Base-by-base conservation (phyloP, 1,139 yeast species). In the Candida glucosophila region DNA sequence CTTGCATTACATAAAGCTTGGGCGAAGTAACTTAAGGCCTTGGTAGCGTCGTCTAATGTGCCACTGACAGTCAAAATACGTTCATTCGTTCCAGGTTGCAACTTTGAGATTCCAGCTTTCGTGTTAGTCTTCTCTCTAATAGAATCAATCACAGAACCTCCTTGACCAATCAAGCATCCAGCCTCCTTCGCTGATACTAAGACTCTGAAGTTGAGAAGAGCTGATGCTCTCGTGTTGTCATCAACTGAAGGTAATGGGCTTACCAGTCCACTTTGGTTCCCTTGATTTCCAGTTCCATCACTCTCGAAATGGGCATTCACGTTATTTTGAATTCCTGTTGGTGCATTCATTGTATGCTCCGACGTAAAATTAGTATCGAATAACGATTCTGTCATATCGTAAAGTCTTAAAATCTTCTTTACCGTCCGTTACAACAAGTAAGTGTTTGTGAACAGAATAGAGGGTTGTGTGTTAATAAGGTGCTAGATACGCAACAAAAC, bases 141-240 rank as follows among this genome's bases (percentile, higher is more conserved):
- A 18, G 73, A 70, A 31, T 88, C 82, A 34, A 86, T 86, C 28
- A 80, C 82, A 32, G 70, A 66, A 22, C 96, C 96, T 39, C 75
- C 79, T 43, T 81, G 82, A 24, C 96, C 96, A 43, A 86, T 86
- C 35, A 86, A 74, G 35, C 88, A 81, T 12, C 95, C 95, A 9
- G 95, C 88, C 52, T 86, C 96, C 47, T 80, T 81, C 30, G 92
- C 74, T 8, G 92, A 74, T 13, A 86, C 83, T 22, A 86, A 62
- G 2, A 86, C 72, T 39, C 95, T 66, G 46, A 62, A 68, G 31
- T 73, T 73, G 33, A 72, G 67, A 30, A 71, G 58, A 5, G 65
- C 59, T 9, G 55, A 43, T 6, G 52, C 46, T 33, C 52, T 48
- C 14, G 52, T 39, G 24, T 40, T 44, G 28, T 52, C 56, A 21